Evolutionary conservation across 108 stramenopile species (phyloP), one percentile per base, ranked within the genome.

Genomic region (Chaetoceros tenuissimus): DNA sequence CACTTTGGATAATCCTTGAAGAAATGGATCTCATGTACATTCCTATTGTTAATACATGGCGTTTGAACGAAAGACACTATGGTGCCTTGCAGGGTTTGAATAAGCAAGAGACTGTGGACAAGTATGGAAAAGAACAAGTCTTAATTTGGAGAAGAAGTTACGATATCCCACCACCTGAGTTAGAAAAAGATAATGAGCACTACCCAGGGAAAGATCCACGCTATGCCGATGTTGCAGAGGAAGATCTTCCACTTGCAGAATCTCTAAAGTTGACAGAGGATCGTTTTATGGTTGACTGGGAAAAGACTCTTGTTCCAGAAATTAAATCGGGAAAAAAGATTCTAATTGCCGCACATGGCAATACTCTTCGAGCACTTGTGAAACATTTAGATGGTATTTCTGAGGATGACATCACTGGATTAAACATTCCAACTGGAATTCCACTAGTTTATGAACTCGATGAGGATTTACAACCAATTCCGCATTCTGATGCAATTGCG

Each of bases 351-450:
- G 98, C 97, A 5, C 99, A 99, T 64, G 99, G 98, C 31, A 98
- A 98, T 71, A 94, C 94, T 16, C 75, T 99, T n/a, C 92, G 99
- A 13, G 98, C 97, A 2, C 80, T 99, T 21, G 96, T 98, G 40
- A 96, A 97, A 78, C 88, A 96, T 72, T 81, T 99, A 67, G 99
- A 99, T 66, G 77, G 65, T 53, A 98, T 99, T 64, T 72, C 85
- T n/a, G 74, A 75, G 27, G 94, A 98, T 0, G 97, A 80, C 17
- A 98, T 99, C 63, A 73, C 78, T 20, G 94, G 70, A 24, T 73
- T 99, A 66, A 97, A 99, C 68, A 96, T 99, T 62, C 98, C 98
- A 16, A 98, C 97, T 19, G 96, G 95, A 44, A 92, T 96, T 22
- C 97, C 97, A 1, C 74, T 98, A 1, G 85, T 95, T 5, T 98